Base-by-base conservation (phyloP, 306 rosid species). In the Bauhinia variegata region DNA sequence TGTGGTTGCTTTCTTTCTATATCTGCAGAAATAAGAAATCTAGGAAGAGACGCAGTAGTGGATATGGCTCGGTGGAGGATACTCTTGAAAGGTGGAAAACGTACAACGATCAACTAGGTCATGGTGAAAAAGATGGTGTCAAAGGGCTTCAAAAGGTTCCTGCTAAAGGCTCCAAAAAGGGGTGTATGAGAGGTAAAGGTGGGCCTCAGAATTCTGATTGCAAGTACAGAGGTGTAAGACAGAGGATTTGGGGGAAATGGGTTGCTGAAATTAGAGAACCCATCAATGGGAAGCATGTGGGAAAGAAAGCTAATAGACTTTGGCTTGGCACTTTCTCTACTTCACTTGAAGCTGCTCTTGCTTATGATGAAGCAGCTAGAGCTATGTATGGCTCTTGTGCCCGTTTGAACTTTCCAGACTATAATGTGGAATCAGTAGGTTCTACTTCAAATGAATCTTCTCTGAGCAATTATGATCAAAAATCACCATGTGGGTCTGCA, bases 191-290 rank as follows among this genome's bases (percentile, higher is more conserved):
- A 62, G 96, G 99, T 11, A 90, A 93, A 85, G 97, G 96, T 0
- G 99, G 97, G n/a, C 95, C 97, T n/a, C 82, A 93, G 65, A 93
- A 93, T 64, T 83, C 89, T 1, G 80, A 68, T 34, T 86, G 80
- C 71, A 78, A 68, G 14, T 93, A 70, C 57, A 84, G 99, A 75
- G 99, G 99, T 8, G 97, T 90, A 48, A 74, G 99, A 30, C 96
- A 90, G 73, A 88, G 97, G 83, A 86, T 84, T 80, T 88, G 96
- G 97, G 97, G 99, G 0, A 93, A 88, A 39, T 93, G 99, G 97
- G 97, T 90, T 0, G 86, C 96, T 15, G 99, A 93, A 60, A 93
- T 93, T 53, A 79, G 97, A 1, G 92, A 88, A 62, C 97, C 97
- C 0, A 77, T 72, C 48, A 55, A 58, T 5, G 59, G 69, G 6